Evolutionary conservation across 75 land plant species (phyloP).

Genomic region (Selaginella moellendorffii): DNA sequence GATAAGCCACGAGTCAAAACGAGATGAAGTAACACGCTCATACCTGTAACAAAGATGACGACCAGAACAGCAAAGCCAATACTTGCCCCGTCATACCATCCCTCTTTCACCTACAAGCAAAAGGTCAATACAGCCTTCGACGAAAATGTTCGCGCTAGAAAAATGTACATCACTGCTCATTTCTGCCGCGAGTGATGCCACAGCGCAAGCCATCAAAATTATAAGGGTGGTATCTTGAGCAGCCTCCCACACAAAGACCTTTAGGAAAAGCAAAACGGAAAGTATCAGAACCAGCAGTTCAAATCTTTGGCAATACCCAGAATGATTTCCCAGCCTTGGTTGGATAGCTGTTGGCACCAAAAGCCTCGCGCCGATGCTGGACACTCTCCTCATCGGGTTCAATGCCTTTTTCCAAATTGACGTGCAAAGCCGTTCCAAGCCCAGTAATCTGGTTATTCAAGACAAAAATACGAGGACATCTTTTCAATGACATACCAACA

Average conservation of each 20-base stretch:
- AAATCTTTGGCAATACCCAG: too few relatives aligned
- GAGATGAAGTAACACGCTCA: neutral
- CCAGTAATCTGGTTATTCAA: slow-evolving; percentile 58
- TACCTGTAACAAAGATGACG: slow-evolving; percentile 45
- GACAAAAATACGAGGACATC: too few relatives aligned
- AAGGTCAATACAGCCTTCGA: neutral
- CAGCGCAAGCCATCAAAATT: slow-evolving; percentile 79
- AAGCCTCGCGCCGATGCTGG: slow-evolving; percentile 29
- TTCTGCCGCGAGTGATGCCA: slow-evolving; percentile 47
- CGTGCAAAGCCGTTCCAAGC: slow-evolving; percentile 31
- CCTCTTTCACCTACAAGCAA: slow-evolving; percentile 36
- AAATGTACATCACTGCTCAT: slow-evolving; percentile 28
- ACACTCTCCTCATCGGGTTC: slow-evolving; percentile 39
- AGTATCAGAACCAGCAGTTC: too few relatives aligned
- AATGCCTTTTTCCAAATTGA: slow-evolving; percentile 52
- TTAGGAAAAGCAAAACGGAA: slow-evolving; percentile 14
- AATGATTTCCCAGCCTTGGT: slow-evolving; percentile 10
- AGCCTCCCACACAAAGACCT: slow-evolving; percentile 61
- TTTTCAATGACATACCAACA: too few relatives aligned
- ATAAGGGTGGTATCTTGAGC: slow-evolving; percentile 79
- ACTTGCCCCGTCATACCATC: slow-evolving; percentile 82
- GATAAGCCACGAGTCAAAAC: neutral
- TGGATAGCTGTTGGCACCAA: slow-evolving; percentile 80
- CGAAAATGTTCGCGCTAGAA: neutral
- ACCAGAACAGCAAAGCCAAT: slow-evolving; percentile 39